phyloP scores from a whole-genome alignment of 768 basidiomycete genomes.

The Xerocomellus amylosporus region DNA sequence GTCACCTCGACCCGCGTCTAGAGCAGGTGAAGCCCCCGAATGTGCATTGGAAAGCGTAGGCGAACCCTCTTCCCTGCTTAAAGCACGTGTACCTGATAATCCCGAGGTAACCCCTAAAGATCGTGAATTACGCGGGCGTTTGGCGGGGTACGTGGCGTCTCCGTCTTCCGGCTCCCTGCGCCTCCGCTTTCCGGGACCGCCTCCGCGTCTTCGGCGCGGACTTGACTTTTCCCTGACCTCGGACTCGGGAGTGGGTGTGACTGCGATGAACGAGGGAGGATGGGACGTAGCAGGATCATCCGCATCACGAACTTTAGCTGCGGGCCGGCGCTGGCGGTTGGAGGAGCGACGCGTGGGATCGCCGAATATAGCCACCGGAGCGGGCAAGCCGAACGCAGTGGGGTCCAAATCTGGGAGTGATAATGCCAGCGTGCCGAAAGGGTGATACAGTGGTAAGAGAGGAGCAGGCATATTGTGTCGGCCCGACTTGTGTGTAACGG shows the following conservation, averaged over 20 bases:
- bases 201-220: conserved; percentile 48
- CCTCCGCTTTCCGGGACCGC: conserved; percentile 47
- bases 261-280: conserved; percentile 9
- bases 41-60: conserved; percentile 34
- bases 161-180: conserved; percentile 60
- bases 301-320: conserved; percentile 49
- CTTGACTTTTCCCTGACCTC: conserved; percentile 45
- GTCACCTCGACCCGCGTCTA: conserved; percentile 16
- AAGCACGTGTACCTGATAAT: conserved; percentile 15
- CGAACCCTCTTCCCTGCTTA: conserved; percentile 42
- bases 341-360: conserved; percentile 44
- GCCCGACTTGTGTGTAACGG: conserved; percentile 15
- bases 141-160: conserved; percentile 70
- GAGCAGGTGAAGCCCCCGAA: conserved; percentile 22
- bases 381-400: conserved; percentile 52
- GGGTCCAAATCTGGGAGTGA: conserved; percentile 67
- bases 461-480: conserved; percentile 35
- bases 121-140: conserved; percentile 56
- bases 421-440: conserved; percentile 57
- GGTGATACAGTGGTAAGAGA: conserved; percentile 66
- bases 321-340: conserved; percentile 45
- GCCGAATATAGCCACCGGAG: conserved; percentile 42
- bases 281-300: conserved; percentile 32
- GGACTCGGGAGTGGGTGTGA: conserved; percentile 12
- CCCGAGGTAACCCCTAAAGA: conserved; percentile 27